These are phyloP conservation scores for Schrenkiella parvula DNA, from an alignment of 345 rosid species.

Conservation along the genomic window DNA sequence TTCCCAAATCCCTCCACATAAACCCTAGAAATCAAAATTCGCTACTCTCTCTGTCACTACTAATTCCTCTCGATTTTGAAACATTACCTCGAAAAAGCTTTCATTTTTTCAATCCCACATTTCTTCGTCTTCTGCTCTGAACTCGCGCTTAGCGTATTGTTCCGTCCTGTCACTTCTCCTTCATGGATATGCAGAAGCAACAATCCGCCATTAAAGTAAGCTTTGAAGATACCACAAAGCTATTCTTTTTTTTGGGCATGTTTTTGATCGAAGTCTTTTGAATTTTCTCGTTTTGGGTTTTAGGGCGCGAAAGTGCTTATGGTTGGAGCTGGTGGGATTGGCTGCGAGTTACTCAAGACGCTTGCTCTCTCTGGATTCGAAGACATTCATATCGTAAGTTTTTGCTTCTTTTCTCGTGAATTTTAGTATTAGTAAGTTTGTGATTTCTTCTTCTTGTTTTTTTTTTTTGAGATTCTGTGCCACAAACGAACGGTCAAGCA, in stretches of 20 bases:
- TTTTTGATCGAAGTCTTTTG: not conserved
- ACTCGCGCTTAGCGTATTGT: conserved; percentile 4
- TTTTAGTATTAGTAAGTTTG: not conserved
- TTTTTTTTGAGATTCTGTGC: not conserved
- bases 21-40: conserved; percentile 31
- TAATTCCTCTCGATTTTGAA: not conserved
- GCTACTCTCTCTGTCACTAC: not conserved
- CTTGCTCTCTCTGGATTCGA: conserved; percentile 89
- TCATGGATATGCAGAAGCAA: conserved; percentile 54
- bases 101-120: not conserved
- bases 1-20: conserved; percentile 25
- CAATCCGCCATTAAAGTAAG: conserved; percentile 56
- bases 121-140: conserved; percentile 15
- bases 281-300: conserved; percentile 8
- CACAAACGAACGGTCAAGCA: not conserved
- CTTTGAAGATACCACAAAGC: not conserved
- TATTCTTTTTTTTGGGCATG: not conserved
- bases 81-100: not conserved
- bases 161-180: not conserved
- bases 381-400: conserved; percentile 91
- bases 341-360: conserved; percentile 96
- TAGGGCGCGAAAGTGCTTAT: conserved; percentile 95
- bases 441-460: not conserved
- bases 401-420: not conserved
- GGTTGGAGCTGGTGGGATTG: conserved; percentile 99